Conservation (phyloP, 2,329 filamentous ascomycete genomes). For the Ascochyta rabiei region DNA sequence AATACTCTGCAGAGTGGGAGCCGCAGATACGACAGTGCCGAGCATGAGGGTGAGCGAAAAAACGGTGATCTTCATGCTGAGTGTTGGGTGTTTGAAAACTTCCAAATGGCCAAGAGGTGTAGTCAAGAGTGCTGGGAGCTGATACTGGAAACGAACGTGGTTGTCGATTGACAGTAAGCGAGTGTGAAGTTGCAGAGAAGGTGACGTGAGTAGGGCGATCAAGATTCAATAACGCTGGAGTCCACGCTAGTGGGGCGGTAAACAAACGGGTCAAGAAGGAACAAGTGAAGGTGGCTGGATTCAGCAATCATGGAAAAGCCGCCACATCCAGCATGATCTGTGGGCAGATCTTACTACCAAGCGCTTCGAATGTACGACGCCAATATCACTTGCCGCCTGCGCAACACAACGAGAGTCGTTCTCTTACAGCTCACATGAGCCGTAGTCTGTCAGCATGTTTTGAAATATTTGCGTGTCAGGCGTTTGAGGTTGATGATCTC, state of each 20-base stretch:
- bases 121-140: background rate
- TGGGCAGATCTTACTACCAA: background rate
- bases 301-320: no score
- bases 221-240: background rate
- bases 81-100: background rate
- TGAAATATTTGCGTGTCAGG: background rate
- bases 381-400: background rate
- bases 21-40: background rate
- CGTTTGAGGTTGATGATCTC: constrained; percentile 1
- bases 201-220: background rate
- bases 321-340: no score
- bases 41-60: background rate
- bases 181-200: background rate
- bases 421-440: no score
- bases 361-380: background rate
- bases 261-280: constrained; percentile 1
- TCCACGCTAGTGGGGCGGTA: background rate
- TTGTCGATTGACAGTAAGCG: background rate
- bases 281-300: constrained; percentile 2
- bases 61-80: background rate
- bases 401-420: background rate
- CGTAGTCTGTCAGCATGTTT: background rate
- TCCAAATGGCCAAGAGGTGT: background rate
- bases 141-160: background rate
- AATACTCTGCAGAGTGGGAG: background rate